Conservation (phyloP, 2,329 filamentous ascomycete genomes). For the Tympanopsis confertula region DNA sequence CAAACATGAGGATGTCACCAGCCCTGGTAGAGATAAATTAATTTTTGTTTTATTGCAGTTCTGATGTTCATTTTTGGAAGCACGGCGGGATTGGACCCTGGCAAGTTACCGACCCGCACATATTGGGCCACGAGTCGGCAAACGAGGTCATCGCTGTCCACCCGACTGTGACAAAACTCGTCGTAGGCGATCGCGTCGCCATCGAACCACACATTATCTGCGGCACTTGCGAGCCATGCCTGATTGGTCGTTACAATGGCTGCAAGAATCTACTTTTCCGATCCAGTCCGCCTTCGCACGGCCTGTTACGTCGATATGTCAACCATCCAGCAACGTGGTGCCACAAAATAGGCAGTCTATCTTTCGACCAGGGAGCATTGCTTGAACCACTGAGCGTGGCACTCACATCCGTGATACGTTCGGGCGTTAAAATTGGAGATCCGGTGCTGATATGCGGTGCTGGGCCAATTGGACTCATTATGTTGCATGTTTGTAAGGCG, state of each 20-base stretch:
- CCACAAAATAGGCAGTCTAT: conserved; percentile 89
- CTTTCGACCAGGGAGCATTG: conserved; percentile 80
- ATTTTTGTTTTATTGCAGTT: conserved; percentile 35
- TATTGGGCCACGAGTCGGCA: conserved; percentile 87
- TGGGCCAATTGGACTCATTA: conserved; percentile 85
- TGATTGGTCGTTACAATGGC: conserved; percentile 89
- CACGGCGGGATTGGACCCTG: conserved; percentile 90
- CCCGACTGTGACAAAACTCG: conserved; percentile 65
- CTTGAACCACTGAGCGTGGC: conserved; percentile 85
- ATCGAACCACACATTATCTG: conserved; percentile 92
- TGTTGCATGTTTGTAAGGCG: conserved; percentile 70
- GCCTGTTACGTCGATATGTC: conserved; percentile 80
- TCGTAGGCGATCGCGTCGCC: conserved; percentile 81
- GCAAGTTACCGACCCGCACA: conserved; percentile 80
- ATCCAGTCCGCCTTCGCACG: conserved; percentile 79
- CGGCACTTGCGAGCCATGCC: conserved; percentile 76
- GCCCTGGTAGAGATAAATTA: conserved; percentile 1
- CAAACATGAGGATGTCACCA: neutral
- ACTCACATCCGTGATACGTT: conserved; percentile 75
- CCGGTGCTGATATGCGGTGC: conserved; percentile 82
- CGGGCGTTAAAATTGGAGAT: conserved; percentile 71
- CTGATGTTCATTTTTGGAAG: conserved; percentile 96
- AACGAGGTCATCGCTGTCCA: conserved; percentile 74
- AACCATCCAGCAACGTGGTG: conserved; percentile 92
- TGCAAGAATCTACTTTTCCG: conserved; percentile 79